Percentiles rank a stretch among this genome's conserved stretches.
phyloP scores from a whole-genome alignment of 2,329 filamentous ascomycete genomes.

The Colletotrichum brevisporum region DNA sequence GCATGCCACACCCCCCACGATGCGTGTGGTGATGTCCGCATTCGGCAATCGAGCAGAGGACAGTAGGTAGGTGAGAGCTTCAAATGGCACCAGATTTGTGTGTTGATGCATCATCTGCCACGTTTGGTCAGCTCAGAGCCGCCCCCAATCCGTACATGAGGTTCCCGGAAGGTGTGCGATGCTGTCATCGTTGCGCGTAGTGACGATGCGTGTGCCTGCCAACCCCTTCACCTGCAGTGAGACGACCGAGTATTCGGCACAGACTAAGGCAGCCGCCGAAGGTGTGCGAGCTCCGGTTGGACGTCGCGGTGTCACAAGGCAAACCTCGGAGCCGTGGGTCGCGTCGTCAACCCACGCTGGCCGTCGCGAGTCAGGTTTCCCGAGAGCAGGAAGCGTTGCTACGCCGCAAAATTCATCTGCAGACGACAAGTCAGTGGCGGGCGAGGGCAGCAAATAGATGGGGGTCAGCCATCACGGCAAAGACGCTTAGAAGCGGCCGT shows the following conservation, averaged over 20 bases:
- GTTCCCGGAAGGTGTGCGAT: slow-evolving; percentile 21
- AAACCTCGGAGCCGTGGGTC: slow-evolving; percentile 1
- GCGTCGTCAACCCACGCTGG: slow-evolving; percentile 17
- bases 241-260: slow-evolving; percentile 37
- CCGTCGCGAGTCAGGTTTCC: slow-evolving; percentile 34
- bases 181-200: slow-evolving; percentile 34
- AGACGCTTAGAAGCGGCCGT: slow-evolving; percentile 31
- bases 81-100: neutral
- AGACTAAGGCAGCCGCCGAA: slow-evolving; percentile 3
- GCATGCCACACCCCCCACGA: slow-evolving; percentile 14
- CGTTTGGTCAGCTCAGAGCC: slow-evolving; percentile 6
- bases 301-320: slow-evolving; percentile 30
- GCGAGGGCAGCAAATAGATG: slow-evolving; percentile 4
- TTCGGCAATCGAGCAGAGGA: slow-evolving; percentile 6
- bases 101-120: slow-evolving; percentile 1
- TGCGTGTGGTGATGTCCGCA: slow-evolving; percentile 9
- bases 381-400: neutral
- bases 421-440: neutral
- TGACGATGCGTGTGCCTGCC: slow-evolving; percentile 38
- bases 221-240: slow-evolving; percentile 28
- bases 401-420: slow-evolving; percentile 3
- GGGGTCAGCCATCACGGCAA: slow-evolving; percentile 9
- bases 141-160: slow-evolving; percentile 4
- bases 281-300: slow-evolving; percentile 18
- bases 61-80: neutral